Evolutionary conservation across 139 green algal species (phyloP), one percentile per base, ranked within the genome.

Genomic region (Chlorella ohadii): DNA sequence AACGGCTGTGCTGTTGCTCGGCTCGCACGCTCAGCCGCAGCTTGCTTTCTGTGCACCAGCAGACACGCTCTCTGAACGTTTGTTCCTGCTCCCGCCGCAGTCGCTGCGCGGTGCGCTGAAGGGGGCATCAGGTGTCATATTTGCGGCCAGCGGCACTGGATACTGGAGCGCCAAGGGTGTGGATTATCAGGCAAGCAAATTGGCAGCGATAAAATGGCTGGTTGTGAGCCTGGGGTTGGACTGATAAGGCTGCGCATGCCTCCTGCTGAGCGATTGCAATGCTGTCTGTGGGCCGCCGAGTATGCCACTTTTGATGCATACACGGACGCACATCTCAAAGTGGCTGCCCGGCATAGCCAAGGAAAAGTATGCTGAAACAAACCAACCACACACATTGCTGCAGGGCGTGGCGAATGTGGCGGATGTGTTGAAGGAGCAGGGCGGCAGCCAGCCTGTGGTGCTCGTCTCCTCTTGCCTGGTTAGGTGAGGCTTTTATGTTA

Each of bases 391-490:
- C 71, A 17, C 7, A 20, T 33, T 20, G 17, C 31, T 23, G 56
- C 89, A 94, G 88, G 92, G 92, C 12, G 91, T 94, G 6, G 76
- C 33, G 12, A 93, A 91, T n/a, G 73, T 88, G 19, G 91, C 86
- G 1, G 31, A 82, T 17, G 92, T 84, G 2, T 78, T 82, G 44
- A 90, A 89, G 66, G 83, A 81, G 23, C 28, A 63, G 25, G 70
- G 70, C 3, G 87, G 36, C 0, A 41, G 78, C 25, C 28, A 85
- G 11, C 83, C 67, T 2, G 83, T 95, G 9, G 91, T 96, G 73
- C 83, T 95, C 11, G 87, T 95, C 2, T 92, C 87, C 9, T 92
- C 88, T 3, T 89, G 88, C 71, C 85, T 95, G 33, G 92, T 94
- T 11, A 84, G 87, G 33, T 81, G 66, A 1, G 20, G 38, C 64